Percentiles rank a stretch among this genome's conserved stretches.
These are phyloP conservation scores for Sporisorium exsertum DNA, from an alignment of 1,284 basidiomycete genomes.

Conservation along the genomic window DNA sequence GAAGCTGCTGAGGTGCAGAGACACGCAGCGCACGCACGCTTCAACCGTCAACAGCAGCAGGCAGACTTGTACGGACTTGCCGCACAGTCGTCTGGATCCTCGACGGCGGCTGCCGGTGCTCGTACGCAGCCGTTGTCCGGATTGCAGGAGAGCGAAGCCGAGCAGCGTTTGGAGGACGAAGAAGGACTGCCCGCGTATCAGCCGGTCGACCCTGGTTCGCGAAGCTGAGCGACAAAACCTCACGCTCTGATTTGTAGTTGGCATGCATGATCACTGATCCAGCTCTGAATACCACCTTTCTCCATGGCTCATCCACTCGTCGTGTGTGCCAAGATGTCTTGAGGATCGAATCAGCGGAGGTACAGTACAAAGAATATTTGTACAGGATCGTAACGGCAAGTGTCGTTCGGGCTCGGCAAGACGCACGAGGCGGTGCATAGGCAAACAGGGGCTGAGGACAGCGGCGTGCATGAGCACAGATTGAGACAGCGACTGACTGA, in stretches of 20 bases:
- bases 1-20: constrained; percentile 44
- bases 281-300: background rate
- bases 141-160: constrained; percentile 38
- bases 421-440: constrained; percentile 5
- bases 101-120: background rate
- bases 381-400: background rate
- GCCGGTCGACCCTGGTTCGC: constrained; percentile 24
- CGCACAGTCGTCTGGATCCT: constrained; percentile 13
- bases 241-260: background rate
- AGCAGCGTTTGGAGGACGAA: constrained; percentile 29
- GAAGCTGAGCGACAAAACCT: constrained; percentile 1
- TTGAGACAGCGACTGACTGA: background rate
- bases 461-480: background rate
- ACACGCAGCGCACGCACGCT: constrained; percentile 33
- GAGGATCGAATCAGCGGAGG: no score
- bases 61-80: constrained; percentile 32
- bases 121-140: constrained; percentile 19
- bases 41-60: constrained; percentile 38
- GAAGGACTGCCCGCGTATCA: constrained; percentile 44
- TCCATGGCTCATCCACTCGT: background rate
- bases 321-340: no score
- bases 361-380: no score
- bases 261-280: background rate
- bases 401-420: background rate
- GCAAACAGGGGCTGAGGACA: background rate